Conservation (phyloP, 2,329 filamentous ascomycete species). For the Cadophora malorum region DNA sequence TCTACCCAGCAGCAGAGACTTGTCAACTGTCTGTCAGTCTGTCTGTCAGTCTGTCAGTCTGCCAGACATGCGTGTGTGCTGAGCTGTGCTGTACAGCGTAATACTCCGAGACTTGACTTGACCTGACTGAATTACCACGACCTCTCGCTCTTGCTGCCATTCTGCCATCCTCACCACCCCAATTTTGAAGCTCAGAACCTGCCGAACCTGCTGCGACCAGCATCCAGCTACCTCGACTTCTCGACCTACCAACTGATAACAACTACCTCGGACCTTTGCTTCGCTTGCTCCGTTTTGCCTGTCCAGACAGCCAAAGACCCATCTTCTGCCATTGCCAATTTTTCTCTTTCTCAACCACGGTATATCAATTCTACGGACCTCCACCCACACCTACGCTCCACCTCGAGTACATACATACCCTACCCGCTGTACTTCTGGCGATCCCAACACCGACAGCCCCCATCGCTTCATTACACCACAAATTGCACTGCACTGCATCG, state of each 20-base stretch:
- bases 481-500: constrained; percentile 2
- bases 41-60: neutral
- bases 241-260: neutral
- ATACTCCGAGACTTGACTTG: neutral
- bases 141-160: neutral
- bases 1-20: neutral
- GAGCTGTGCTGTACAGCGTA: constrained; percentile 3
- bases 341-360: neutral
- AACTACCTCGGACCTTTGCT: neutral
- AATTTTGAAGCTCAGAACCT: neutral
- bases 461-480: neutral
- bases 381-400: neutral
- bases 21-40: neutral
- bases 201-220: neutral
- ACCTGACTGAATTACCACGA: neutral
- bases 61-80: neutral
- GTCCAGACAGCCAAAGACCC: neutral
- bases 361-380: neutral
- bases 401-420: neutral
- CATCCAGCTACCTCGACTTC: neutral
- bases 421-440: neutral
- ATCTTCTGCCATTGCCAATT: neutral
- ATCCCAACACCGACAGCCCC: neutral
- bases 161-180: neutral
- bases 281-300: neutral